phyloP scores from a whole-genome alignment of 768 basidiomycete genomes.

The Trametes villosa region DNA sequence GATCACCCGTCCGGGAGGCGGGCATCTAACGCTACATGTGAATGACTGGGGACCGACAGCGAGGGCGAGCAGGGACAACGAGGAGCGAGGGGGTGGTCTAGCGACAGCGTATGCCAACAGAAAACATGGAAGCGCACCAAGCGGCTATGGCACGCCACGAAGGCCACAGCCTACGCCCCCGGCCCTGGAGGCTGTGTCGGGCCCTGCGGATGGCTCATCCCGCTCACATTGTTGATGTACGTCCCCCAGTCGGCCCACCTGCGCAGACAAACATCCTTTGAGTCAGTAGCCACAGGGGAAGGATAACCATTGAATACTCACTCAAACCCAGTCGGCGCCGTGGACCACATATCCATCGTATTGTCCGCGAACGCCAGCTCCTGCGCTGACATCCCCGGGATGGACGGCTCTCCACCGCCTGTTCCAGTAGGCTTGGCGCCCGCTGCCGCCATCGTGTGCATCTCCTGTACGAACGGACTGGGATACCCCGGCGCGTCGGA shows the following conservation, averaged over 20 bases:
- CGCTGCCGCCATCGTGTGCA: background rate
- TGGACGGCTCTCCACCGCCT: conserved; percentile 24
- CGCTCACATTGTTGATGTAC: conserved; percentile 40
- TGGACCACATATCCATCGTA: conserved; percentile 63
- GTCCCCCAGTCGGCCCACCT: conserved; percentile 47
- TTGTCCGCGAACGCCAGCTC: conserved; percentile 36
- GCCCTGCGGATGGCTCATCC: conserved; percentile 21
- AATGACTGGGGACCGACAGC: background rate
- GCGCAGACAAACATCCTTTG: conserved; percentile 4
- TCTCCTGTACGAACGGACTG: too few species aligned
- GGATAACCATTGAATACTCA: conserved; percentile 36
- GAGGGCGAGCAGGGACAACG: background rate
- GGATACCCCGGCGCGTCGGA: too few species aligned
- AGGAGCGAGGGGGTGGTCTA: background rate
- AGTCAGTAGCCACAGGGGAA: background rate
- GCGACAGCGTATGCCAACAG: background rate
- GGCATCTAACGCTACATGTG: conserved; percentile 13
- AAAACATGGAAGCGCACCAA: background rate
- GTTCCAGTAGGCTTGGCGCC: background rate
- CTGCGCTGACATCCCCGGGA: conserved; percentile 3
- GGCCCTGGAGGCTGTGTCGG: conserved; percentile 4
- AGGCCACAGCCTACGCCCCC: background rate
- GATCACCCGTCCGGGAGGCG: background rate
- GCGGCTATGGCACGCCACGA: background rate
- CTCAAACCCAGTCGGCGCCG: conserved; percentile 61